phyloP scores from a whole-genome alignment of 352 stramenopile genomes.

The Chrysophaeum taylorii region DNA sequence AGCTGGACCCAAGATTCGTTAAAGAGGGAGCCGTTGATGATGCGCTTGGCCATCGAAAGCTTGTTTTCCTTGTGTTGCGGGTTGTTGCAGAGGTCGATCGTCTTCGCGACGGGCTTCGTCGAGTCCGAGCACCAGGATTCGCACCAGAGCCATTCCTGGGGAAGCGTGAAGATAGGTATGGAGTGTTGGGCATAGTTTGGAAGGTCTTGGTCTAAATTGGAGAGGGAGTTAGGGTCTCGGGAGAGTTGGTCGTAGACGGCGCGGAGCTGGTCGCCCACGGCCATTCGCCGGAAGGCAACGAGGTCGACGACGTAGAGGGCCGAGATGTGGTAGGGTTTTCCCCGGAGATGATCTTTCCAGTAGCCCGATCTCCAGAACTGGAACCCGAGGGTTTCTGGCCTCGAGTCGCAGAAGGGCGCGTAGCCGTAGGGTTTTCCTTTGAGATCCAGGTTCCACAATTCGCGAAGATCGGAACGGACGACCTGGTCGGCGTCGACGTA shows the following conservation, averaged over 20 bases:
- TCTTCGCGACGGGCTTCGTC: constrained; percentile 92
- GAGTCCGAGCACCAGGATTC: constrained; percentile 98
- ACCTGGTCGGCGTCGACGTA: constrained; percentile 99
- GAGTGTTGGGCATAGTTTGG: constrained; percentile 89
- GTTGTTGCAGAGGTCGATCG: constrained; percentile 99
- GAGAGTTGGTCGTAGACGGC: constrained; percentile 91
- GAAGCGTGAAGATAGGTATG: constrained; percentile 92
- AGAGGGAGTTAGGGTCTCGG: constrained; percentile 92
- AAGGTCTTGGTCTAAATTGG: constrained; percentile 98
- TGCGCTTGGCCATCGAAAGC: constrained; percentile 95
- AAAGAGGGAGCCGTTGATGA: constrained; percentile 91
- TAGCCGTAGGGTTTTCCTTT: constrained; percentile 90
- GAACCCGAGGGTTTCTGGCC: constrained; percentile 86
- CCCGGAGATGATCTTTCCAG: constrained; percentile 91
- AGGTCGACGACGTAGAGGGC: constrained; percentile 99
- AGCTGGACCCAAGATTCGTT: constrained; percentile 95
- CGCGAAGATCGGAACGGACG: constrained; percentile 89
- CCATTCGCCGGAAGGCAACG: constrained; percentile 76
- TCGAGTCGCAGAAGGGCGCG: constrained; percentile 92
- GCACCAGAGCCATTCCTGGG: constrained; percentile 99
- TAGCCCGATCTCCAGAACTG: constrained; percentile 97
- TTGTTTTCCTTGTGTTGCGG: constrained; percentile 99
- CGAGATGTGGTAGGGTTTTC: constrained; percentile 97
- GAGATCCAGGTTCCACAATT: constrained; percentile 97
- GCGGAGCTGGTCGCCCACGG: constrained; percentile 87